These are phyloP conservation scores for Phymatotrichopsis omnivora DNA, from an alignment of 2,329 filamentous ascomycete genomes.

Conservation along the genomic window DNA sequence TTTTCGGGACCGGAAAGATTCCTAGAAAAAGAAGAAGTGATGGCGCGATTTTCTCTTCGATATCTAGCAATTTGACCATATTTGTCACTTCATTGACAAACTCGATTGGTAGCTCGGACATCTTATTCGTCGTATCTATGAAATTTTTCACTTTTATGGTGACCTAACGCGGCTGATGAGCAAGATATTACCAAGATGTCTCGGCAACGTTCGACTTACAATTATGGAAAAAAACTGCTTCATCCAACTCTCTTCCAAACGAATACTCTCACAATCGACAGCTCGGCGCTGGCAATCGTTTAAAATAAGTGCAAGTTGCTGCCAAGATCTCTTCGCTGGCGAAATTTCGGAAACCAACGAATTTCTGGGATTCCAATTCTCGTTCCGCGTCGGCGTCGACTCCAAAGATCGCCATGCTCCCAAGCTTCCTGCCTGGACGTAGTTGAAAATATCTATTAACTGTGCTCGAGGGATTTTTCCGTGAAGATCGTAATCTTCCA, in stretches of 20 bases:
- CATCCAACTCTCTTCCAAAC: constrained; percentile 4
- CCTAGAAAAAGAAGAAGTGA: not conserved
- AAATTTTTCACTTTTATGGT: not conserved
- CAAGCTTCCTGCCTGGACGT: not conserved
- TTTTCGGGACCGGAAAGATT: not conserved
- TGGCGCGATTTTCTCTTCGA: not conserved
- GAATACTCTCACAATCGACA: not conserved
- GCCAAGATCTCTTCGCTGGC: not conserved
- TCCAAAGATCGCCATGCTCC: not conserved
- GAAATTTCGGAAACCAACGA: not conserved
- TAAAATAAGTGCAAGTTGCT: not conserved
- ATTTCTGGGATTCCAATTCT: no score
- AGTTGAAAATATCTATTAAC: not conserved
- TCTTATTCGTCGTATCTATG: not conserved
- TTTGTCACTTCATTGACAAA: not conserved
- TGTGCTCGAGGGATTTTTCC: not conserved
- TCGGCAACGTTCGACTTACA: no score
- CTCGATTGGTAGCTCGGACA: constrained; percentile 1
- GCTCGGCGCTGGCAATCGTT: not conserved
- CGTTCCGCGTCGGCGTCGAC: not conserved
- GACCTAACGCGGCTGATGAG: not conserved
- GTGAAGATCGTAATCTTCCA: not conserved
- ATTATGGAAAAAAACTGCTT: constrained; percentile 1
- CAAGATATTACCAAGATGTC: not conserved
- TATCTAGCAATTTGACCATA: not conserved